A percentile compares a stretch with the other conserved stretches of the same genome.
Evolutionary conservation across 2,329 filamentous ascomycete species (phyloP).

Genomic region (Aurifilum marmelostoma): DNA sequence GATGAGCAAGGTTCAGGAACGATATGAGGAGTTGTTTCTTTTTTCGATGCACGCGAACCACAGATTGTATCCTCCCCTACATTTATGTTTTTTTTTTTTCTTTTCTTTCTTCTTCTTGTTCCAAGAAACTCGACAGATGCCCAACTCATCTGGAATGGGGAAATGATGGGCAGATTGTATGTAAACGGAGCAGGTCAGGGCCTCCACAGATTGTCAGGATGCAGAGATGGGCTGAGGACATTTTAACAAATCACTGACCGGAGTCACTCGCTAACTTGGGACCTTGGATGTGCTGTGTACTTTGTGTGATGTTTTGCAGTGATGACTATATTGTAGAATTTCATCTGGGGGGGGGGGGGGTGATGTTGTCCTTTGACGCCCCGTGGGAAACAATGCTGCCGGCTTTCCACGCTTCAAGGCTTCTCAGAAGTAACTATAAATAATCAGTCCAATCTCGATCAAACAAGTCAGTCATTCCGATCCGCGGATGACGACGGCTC

Average conservation of each 20-base stretch:
- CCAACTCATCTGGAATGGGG: slow-evolving; percentile 29
- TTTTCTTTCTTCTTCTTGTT: neutral
- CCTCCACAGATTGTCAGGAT: slow-evolving; percentile 1
- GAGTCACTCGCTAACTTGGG: slow-evolving; percentile 20
- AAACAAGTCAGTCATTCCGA: neutral
- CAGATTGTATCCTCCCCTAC: neutral
- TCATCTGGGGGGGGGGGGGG: no score
- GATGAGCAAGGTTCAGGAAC: neutral
- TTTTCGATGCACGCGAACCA: neutral
- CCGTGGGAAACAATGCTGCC: neutral
- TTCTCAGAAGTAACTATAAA: neutral
- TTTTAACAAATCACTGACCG: slow-evolving; percentile 16
- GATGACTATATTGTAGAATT: neutral
- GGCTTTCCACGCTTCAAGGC: no score
- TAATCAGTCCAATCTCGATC: neutral
- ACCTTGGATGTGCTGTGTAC: neutral
- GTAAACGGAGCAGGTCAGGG: neutral
- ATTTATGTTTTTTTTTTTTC: neutral
- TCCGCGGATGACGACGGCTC: neutral
- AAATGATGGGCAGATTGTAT: slow-evolving; percentile 9
- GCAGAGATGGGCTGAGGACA: neutral
- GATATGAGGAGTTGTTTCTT: neutral
- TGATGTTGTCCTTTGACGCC: no score
- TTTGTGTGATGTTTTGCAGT: neutral
- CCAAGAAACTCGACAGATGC: slow-evolving; percentile 24